Base-by-base conservation (phyloP, 352 stramenopile species). In the Globisporangium emineosum region DNA sequence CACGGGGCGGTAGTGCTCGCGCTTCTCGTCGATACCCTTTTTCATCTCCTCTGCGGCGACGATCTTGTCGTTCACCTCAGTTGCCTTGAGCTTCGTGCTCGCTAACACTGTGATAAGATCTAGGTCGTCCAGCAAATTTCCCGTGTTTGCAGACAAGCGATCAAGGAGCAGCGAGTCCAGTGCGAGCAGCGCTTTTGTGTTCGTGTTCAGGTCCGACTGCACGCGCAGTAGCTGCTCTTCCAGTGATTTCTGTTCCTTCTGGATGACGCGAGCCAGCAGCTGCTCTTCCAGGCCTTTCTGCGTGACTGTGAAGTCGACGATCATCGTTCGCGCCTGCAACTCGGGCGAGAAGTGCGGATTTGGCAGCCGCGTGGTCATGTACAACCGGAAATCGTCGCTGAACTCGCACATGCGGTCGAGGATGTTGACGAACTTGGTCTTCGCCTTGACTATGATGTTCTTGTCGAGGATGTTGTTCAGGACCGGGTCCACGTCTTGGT, bases 241-340 rank as follows among this genome's bases (percentile, higher is more conserved):
- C 0, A 97, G 76, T 9, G 79, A 92, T 37, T 78, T 86, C 58
- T 97, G 90, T 59, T 98, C 91, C 60, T 96, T 91, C 56, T 93
- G 86, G 58, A 98, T 97, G 21, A 97, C 89, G n/a, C 88, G 75
- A 12, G 87, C 91, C 1, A 98, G 72, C 5, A 98, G 70, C 62
- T 98, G 92, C 66, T 98, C 92, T 59, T 97, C 91, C 1, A 98
- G 68, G 3, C 91, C 92, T 54, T 87, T 83, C 67, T 94, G 83
- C 19, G 91, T 97, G 19, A 98, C 91, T 0, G 90, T 98, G 64
- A 98, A 98, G 62, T 98, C 89, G 13, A 98, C 82, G 19, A 91
- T 72, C 62, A 86, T 78, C 15, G 79, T 81, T 0, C 80, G 77
- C 6, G 79, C 81, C 32, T 93, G 81, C 2, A 93, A 52, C 60